Conservation (phyloP, 331 rosid species). For the Quercus tomentella region DNA sequence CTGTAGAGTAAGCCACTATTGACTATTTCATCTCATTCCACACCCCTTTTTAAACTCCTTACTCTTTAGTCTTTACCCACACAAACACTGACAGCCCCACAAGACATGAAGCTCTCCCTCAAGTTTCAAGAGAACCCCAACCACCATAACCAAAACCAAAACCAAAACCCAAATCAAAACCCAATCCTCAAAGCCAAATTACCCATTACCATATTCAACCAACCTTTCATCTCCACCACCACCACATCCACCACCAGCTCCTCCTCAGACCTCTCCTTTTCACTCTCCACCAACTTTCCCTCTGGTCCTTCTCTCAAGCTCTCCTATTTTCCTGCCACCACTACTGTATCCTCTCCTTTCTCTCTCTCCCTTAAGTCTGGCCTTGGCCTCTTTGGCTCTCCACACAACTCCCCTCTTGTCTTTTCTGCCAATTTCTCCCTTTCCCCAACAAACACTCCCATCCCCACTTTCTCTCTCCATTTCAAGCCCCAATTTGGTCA, state of each 20-base stretch:
- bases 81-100: not conserved
- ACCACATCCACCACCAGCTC: conserved; percentile 27
- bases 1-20: no score
- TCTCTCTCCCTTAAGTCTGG: conserved; percentile 87
- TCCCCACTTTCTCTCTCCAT: conserved; percentile 72
- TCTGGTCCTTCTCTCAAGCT: conserved; percentile 66
- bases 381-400: conserved; percentile 72
- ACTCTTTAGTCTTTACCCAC: no score
- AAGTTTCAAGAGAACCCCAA: conserved; percentile 41
- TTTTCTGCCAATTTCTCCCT: conserved; percentile 62
- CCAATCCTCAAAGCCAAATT: conserved; percentile 70
- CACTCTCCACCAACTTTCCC: conserved; percentile 65
- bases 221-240: conserved; percentile 55
- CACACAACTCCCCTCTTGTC: conserved; percentile 67
- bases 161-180: not conserved
- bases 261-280: conserved; percentile 60
- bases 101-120: conserved; percentile 73
- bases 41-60: not conserved
- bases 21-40: not conserved
- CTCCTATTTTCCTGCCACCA: conserved; percentile 57
- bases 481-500: conserved; percentile 79
- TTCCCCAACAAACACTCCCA: conserved; percentile 30
- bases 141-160: conserved; percentile 12
- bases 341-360: conserved; percentile 36
- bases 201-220: conserved; percentile 59